Base-by-base conservation (phyloP, 108 stramenopile species). In the Asterionellopsis glacialis region DNA sequence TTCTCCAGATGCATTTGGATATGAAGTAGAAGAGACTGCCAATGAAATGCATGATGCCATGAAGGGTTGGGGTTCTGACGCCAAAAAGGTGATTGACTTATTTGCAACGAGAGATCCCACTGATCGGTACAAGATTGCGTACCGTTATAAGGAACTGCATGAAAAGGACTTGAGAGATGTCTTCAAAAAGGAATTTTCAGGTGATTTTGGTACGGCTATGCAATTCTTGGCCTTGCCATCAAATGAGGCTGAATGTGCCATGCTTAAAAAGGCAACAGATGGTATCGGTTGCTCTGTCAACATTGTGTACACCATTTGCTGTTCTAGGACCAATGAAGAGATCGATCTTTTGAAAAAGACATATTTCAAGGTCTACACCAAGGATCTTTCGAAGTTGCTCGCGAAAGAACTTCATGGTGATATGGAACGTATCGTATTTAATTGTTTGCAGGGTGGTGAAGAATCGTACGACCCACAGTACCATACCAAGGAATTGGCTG, bases 291-390 rank as follows among this genome's bases (percentile, higher is more conserved):
- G 74, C 21, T 69, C 76, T 48, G 77, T 79, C 14, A 71, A 71
- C 28, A 55, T 84, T 23, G 59, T 84, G 0, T 84, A 72, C 66
- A 64, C 70, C 47, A 77, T 87, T 25, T 52, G 83, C 59, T 75
- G 72, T 54, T 82, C 82, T 41, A 67, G 86, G 23, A 70, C 74
- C 59, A 87, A 84, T 55, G 72, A 74, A 50, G 86, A 87, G 51
- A 73, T 87, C 23, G 69, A 79, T 21, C 23, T 73, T 11, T 38
- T 87, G 51, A 87, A 87, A 53, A 83, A 83, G 74, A 76, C 75
- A 0, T 87, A 77, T 47, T 87, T 73, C 62, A 69, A 72, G 51
- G 56, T 76, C 21, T 87, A 87, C 75, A 71, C 79, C 50, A 82
- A 87, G 60, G 85, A 87, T 76, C 60, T 87, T 11, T 48, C 67